These are phyloP conservation scores for Arthrobotrys pseudoclavata DNA, from an alignment of 2,329 filamentous ascomycete genomes.

Conservation along the genomic window DNA sequence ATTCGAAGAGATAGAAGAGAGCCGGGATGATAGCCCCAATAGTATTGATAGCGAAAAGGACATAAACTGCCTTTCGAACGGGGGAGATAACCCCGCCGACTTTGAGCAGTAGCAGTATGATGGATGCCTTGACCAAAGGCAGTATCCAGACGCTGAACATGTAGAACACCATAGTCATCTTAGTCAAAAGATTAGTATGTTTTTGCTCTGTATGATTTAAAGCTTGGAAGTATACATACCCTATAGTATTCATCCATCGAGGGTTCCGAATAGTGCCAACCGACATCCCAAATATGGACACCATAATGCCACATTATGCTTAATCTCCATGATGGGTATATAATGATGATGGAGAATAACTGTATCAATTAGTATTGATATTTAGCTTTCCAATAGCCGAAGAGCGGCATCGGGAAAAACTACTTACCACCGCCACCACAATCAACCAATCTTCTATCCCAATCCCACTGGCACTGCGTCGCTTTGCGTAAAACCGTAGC, in stretches of 20 bases:
- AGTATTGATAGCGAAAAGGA: conserved; percentile 48
- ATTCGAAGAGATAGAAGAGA: conserved; percentile 57
- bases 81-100: conserved; percentile 57
- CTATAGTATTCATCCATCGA: conserved; percentile 53
- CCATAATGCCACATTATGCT: conserved; percentile 58
- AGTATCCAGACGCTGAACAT: conserved; percentile 59
- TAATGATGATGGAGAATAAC: conserved; percentile 54
- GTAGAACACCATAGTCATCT: conserved; percentile 55
- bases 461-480: conserved; percentile 46
- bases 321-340: conserved; percentile 57
- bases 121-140: conserved; percentile 55
- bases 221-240: conserved; percentile 13
- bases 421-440: conserved; percentile 51
- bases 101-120: conserved; percentile 56
- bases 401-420: background rate
- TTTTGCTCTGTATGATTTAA: background rate
- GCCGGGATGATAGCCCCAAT: conserved; percentile 48
- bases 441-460: conserved; percentile 57
- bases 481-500: conserved; percentile 54
- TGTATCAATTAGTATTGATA: conserved; percentile 2
- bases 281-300: conserved; percentile 53
- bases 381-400: background rate
- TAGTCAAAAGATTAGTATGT: background rate
- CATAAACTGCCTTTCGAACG: conserved; percentile 42
- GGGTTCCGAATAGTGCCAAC: conserved; percentile 55